Conservation (phyloP, 2,329 filamentous ascomycete genomes). For the Aspergillus pseudoglaucus region DNA sequence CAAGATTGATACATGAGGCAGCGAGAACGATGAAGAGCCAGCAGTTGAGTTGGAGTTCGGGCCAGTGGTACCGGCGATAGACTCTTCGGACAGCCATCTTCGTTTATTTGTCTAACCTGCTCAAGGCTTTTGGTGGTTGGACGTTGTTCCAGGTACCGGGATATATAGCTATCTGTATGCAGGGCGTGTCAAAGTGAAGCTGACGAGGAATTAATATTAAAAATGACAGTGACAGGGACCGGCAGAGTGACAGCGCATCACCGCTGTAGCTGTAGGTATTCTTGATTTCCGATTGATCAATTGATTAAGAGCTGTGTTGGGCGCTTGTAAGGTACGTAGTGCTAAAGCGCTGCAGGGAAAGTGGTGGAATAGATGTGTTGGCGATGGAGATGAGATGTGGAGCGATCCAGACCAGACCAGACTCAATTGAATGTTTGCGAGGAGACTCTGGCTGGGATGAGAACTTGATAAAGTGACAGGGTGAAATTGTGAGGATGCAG, state of each 20-base stretch:
- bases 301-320: not conserved
- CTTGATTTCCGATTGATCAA: not conserved
- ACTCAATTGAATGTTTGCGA: not conserved
- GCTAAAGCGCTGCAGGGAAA: not conserved
- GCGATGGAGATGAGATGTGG: not conserved
- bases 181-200: not conserved
- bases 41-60: conserved; percentile 57
- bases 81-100: conserved; percentile 26
- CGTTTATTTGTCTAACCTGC: not conserved
- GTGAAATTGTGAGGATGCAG: conserved; percentile 4
- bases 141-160: not conserved
- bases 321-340: not conserved
- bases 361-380: not conserved
- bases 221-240: not conserved
- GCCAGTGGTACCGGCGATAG: conserved; percentile 54
- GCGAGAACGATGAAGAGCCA: conserved; percentile 59
- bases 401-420: not conserved
- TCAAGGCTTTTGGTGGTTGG: not conserved
- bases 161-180: not conserved
- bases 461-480: conserved; percentile 5
- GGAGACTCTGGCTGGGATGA: not conserved
- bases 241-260: not conserved
- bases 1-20: conserved; percentile 51
- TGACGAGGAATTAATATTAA: too few relatives aligned
- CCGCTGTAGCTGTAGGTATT: not conserved